These are phyloP conservation scores for Brassica juncea DNA, from an alignment of 345 rosid genomes.

Conservation along the genomic window DNA sequence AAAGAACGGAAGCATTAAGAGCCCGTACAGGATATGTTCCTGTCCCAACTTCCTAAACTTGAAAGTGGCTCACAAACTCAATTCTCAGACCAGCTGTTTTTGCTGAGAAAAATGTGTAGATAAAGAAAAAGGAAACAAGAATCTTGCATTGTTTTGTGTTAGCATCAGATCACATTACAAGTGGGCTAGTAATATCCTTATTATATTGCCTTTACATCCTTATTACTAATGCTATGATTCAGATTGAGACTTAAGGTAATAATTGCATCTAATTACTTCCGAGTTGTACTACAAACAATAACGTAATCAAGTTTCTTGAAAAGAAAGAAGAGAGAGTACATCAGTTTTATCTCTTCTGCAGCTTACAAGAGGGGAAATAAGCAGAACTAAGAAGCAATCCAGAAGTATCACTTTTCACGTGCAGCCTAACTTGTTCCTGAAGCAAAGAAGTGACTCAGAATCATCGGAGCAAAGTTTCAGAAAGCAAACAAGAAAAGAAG, in stretches of 20 bases:
- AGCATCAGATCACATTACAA: conserved; percentile 30
- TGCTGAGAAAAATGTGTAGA: conserved; percentile 50
- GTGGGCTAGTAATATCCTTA: conserved; percentile 28
- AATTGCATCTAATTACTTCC: conserved; percentile 1
- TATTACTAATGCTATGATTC: conserved; percentile 7
- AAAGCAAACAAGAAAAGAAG: conserved; percentile 6
- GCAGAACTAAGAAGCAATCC: not conserved
- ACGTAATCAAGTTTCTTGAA: conserved; percentile 4
- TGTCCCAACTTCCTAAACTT: conserved; percentile 40
- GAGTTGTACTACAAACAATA: not conserved
- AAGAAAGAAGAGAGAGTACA: not conserved
- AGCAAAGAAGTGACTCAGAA: conserved; percentile 5
- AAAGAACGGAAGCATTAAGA: conserved; percentile 87
- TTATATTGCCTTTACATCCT: not conserved
- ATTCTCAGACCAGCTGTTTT: conserved; percentile 8
- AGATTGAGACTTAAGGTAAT: conserved; percentile 13
- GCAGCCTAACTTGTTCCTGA: conserved; percentile 25
- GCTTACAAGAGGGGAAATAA: not conserved
- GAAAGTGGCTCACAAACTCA: not conserved
- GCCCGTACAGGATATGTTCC: conserved; percentile 58
- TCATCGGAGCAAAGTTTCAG: not conserved
- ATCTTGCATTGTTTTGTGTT: conserved; percentile 32
- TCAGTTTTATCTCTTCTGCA: not conserved
- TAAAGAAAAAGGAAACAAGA: conserved; percentile 41
- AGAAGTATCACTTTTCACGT: conserved; percentile 12